phyloP scores from a whole-genome alignment of 1,284 basidiomycete species.

The Inonotus obliquus region DNA sequence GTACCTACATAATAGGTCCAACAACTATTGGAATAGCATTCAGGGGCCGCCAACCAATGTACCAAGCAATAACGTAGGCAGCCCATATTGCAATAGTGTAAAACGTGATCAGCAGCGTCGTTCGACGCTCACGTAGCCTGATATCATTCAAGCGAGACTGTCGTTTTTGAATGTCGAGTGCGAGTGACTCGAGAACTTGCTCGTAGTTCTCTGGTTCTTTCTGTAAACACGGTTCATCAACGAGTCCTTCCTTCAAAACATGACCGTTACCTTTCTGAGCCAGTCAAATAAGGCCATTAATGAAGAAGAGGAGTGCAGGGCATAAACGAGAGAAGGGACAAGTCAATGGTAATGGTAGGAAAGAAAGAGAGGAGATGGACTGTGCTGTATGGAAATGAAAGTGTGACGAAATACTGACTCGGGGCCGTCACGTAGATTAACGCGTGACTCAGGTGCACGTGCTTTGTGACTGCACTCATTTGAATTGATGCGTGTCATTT shows the following conservation, averaged over 20 bases:
- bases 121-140: constrained; percentile 77
- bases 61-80: constrained; percentile 81
- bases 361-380: neutral
- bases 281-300: constrained; percentile 15
- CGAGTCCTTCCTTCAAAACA: neutral
- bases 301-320: neutral
- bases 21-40: constrained; percentile 56
- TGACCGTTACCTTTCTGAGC: constrained; percentile 15
- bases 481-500: neutral
- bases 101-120: constrained; percentile 76
- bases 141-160: constrained; percentile 86
- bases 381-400: neutral
- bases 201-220: constrained; percentile 66
- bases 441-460: neutral
- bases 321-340: neutral
- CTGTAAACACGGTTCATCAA: constrained; percentile 3
- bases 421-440: neutral
- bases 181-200: constrained; percentile 57
- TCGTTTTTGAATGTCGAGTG: constrained; percentile 64
- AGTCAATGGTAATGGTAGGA: neutral
- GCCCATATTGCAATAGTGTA: constrained; percentile 83
- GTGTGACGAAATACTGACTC: neutral
- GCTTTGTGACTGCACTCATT: too few species aligned
- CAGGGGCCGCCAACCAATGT: constrained; percentile 56
- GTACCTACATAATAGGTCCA: constrained; percentile 75